These are phyloP conservation scores for Pyricularia sp. DNA, from an alignment of 2,329 filamentous ascomycete species.

Conservation along the genomic window DNA sequence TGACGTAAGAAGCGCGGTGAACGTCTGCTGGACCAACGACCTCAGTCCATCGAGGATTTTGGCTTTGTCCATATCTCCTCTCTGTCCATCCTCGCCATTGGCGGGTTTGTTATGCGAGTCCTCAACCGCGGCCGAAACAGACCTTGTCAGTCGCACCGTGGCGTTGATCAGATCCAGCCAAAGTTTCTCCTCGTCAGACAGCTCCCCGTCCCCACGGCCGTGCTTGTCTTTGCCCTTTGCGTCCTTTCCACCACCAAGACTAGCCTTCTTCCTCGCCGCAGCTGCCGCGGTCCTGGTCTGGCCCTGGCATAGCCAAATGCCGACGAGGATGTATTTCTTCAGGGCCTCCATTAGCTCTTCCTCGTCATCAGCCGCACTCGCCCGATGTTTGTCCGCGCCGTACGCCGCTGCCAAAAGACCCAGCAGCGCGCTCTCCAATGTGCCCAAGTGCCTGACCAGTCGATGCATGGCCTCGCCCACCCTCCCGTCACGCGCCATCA, in stretches of 20 bases:
- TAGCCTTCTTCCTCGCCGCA: neutral
- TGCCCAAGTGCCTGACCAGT: constrained; percentile 70
- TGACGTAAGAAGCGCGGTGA: constrained; percentile 74
- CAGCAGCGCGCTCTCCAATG: constrained; percentile 67
- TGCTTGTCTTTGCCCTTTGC: constrained; percentile 27
- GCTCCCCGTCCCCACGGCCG: constrained; percentile 27
- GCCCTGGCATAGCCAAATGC: constrained; percentile 89
- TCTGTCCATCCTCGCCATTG: constrained; percentile 6
- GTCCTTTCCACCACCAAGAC: neutral
- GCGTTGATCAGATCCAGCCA: constrained; percentile 55
- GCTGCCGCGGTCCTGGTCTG: constrained; percentile 58
- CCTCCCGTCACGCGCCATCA: constrained; percentile 84
- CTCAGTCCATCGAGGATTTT: constrained; percentile 62
- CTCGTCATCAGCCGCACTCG: constrained; percentile 43
- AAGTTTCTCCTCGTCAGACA: constrained; percentile 44
- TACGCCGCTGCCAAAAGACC: constrained; percentile 47
- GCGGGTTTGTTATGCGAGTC: constrained; percentile 14
- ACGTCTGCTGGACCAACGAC: constrained; percentile 77
- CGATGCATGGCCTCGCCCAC: constrained; percentile 75
- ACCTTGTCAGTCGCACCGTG: constrained; percentile 54
- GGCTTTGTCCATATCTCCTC: constrained; percentile 37
- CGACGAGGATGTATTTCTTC: constrained; percentile 84
- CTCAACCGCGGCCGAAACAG: constrained; percentile 47
- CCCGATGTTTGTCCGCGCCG: constrained; percentile 29
- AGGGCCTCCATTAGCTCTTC: constrained; percentile 68